Base-by-base conservation (phyloP, 2,329 filamentous ascomycete species). In the Pseudopyricularia javanii region DNA sequence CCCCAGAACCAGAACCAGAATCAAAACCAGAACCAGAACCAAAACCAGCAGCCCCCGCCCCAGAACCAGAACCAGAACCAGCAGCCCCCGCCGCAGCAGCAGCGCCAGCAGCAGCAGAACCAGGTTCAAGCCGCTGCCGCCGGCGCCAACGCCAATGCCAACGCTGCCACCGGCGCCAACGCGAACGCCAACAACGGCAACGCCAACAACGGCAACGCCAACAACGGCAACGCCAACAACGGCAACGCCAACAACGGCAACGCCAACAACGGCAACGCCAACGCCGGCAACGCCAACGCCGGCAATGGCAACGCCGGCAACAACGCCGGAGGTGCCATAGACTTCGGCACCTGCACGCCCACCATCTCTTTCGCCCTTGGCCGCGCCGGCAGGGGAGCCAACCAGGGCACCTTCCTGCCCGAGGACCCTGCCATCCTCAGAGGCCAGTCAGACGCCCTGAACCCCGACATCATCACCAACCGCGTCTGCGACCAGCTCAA, bases 401-500 rank as follows among this genome's bases (percentile, higher is more conserved):
- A 70, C 53, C 82, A 85, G 66, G 80, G 76, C 66, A 85, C 83
- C 50, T 87, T 86, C 76, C 79, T 83, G 65, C 76, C 84, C 51
- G 75, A 75, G 49, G 83, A 86, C 63, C 69, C 78, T 8, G 67
- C 78, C 17, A 75, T 84, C 54, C 75, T 79, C 57, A 70, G 79
- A 62, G 78, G 78, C 51, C 82, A 86, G 66, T 68, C 80, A 60
- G 83, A 86, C 63, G 82, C 82, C 8, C 71, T 86, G 47, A 86
- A 86, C 76, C 82, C 82, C 54, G 78, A 79, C 70, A 86, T 86
- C 72, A 86, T 86, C 71, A 84, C 81, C 64, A 85, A 84, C 74
- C 77, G 81, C 56, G 80, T 86, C 64, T 82, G 79, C 66, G 82
- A 86, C 66, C 80, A 85, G 69, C 74, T 86, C 54, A 74, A 45